Evolutionary conservation across 208 protist species (phyloP).

Genomic region (Trypanosoma congolense): DNA sequence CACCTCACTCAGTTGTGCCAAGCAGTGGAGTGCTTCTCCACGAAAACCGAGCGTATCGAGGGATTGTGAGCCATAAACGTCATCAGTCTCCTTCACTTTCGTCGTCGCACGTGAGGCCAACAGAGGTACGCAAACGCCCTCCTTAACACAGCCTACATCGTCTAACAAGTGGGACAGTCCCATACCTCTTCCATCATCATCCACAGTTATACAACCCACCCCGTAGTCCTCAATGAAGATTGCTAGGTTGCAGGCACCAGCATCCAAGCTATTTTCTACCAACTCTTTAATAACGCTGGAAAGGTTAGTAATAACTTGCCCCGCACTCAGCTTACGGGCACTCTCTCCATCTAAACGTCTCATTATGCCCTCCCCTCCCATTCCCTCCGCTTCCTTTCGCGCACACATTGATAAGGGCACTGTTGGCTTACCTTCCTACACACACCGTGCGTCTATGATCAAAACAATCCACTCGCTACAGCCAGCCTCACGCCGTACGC

Average conservation of each 20-base stretch:
- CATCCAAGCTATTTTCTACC: slow-evolving; percentile 85
- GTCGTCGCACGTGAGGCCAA: slow-evolving; percentile 59
- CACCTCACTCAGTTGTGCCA: slow-evolving; percentile 81
- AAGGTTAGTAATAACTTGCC: slow-evolving; percentile 82
- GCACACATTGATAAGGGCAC: neutral
- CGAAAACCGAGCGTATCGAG: slow-evolving; percentile 89
- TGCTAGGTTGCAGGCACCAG: slow-evolving; percentile 45
- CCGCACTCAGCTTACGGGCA: slow-evolving; percentile 68
- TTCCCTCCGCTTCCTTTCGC: neutral
- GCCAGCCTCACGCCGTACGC: too few species aligned
- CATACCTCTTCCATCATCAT: slow-evolving; percentile 83
- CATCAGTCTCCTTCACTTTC: slow-evolving; percentile 25
- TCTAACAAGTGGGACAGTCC: slow-evolving; percentile 37
- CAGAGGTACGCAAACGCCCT: slow-evolving; percentile 44
- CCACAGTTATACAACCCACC: slow-evolving; percentile 62
- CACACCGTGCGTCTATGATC: too few species aligned
- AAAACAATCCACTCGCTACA: too few species aligned
- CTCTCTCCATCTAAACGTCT: slow-evolving; percentile 69
- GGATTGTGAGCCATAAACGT: slow-evolving; percentile 1
- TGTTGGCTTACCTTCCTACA: too few species aligned
- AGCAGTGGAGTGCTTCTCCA: slow-evolving; percentile 95
- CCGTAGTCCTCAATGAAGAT: slow-evolving; percentile 68
- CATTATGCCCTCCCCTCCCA: slow-evolving; percentile 29
- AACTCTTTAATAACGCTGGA: slow-evolving; percentile 84
- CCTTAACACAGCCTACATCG: slow-evolving; percentile 18